Base-by-base conservation (phyloP, 164 flowering plant species). In the Euptelea pleiosperma region DNA sequence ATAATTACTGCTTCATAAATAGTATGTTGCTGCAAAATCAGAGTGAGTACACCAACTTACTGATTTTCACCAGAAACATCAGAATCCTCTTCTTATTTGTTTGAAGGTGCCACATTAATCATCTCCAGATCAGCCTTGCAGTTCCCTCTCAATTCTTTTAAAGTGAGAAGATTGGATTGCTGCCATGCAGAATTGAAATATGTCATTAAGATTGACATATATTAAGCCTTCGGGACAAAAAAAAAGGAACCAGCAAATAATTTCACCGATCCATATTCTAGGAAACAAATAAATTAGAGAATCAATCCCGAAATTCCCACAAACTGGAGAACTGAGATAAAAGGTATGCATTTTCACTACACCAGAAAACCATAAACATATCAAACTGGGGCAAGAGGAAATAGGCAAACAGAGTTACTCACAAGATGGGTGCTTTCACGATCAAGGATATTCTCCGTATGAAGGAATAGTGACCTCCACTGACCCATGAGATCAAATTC, bases 381-480 rank as follows among this genome's bases (percentile, higher is more conserved):
- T 37, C 16, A 18, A 40, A 55, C 2, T 39, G 24, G 22, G 43
- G n/a, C 40, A 8, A 41, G n/a, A 16, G 16, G 33, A 52, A 21
- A 60, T 8, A 36, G 39, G 33, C 0, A 47, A 34, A 15, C 4
- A 29, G 25, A 49, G 34, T 44, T 6, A 79, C 96, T 81, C 72
- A 92, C 98, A 57, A 84, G 89, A 25, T 85, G 85, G 70, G 35
- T 66, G 74, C 65, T 69, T 73, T 92, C 98, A 40, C 61, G 75
- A 49, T 35, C 74, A 63, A 83, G 67, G 52, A 68, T 63, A 39
- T 73, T 78, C 61, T 78, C 93, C 77, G 83, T 82, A 43, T 77
- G 85, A 55, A 58, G 81, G 71, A 87, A 92, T 52, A 89, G 85
- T 2, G 85, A 82, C 66, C 64, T 84, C 98, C 96, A 92, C 37